Evolutionary conservation across 345 rosid species (phyloP).

Genomic region (Garcia nutans): DNA sequence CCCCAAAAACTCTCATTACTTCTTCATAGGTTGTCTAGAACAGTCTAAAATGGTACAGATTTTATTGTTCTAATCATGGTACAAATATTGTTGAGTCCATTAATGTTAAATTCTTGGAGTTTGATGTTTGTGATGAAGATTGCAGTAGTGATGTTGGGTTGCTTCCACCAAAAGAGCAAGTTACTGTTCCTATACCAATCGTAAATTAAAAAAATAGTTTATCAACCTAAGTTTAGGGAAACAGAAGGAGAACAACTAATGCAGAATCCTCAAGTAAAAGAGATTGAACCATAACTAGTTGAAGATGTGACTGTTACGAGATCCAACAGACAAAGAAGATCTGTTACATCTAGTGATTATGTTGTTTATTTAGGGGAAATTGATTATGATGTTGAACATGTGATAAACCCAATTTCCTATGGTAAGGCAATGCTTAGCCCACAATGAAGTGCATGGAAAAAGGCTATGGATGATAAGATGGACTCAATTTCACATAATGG

Average conservation of each 20-base stretch:
- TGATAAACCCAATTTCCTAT: background rate
- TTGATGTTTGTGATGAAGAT: background rate
- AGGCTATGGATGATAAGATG: background rate
- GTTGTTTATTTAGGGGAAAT: background rate
- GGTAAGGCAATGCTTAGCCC: background rate
- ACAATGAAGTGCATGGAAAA: background rate
- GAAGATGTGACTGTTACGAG: too few species aligned
- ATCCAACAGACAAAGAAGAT: background rate
- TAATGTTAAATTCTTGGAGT: too few species aligned
- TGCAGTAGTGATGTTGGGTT: too few species aligned
- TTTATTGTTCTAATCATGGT: too few species aligned
- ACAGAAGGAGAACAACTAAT: too few species aligned
- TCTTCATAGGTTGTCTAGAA: too few species aligned
- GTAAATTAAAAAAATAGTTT: background rate
- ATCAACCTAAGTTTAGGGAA: background rate
- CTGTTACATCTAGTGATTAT: too few species aligned
- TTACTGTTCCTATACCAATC: too few species aligned
- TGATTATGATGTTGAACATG: background rate
- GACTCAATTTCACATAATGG: background rate
- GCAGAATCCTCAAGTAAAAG: background rate
- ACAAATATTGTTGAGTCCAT: too few species aligned
- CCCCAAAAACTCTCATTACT: too few species aligned
- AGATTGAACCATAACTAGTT: too few species aligned
- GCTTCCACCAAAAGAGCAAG: background rate
- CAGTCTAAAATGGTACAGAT: too few species aligned